phyloP scores from a whole-genome alignment of 2,329 filamentous ascomycete genomes.

The Diaporthe caulivora region DNA sequence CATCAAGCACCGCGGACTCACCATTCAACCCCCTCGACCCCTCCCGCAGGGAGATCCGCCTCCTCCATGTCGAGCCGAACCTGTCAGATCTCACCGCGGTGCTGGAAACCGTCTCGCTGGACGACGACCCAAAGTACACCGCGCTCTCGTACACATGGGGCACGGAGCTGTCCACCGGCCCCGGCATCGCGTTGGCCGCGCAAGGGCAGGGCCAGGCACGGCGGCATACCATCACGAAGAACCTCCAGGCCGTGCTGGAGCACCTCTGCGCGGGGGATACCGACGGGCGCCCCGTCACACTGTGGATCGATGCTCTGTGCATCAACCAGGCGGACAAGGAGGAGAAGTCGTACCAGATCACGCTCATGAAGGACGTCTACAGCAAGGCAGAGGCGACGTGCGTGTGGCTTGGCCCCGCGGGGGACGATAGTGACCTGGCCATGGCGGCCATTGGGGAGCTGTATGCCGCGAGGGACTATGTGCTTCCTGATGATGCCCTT shows the following conservation, averaged over 20 bases:
- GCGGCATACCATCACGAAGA: neutral
- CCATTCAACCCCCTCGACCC: slow-evolving; percentile 16
- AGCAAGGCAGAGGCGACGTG: neutral
- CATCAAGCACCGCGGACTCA: neutral
- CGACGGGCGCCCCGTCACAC: neutral
- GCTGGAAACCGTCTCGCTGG: slow-evolving; percentile 11
- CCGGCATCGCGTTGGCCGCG: neutral
- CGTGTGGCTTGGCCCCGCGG: slow-evolving; percentile 13
- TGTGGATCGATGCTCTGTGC: slow-evolving; percentile 30
- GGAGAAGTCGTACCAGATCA: slow-evolving; percentile 26
- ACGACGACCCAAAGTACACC: neutral
- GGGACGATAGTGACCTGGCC: neutral
- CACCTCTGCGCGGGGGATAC: neutral
- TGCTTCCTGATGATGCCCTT: slow-evolving; percentile 4
- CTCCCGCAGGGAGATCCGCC: slow-evolving; percentile 13
- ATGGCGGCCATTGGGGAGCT: slow-evolving; percentile 1
- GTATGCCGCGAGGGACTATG: neutral
- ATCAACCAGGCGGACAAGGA: slow-evolving; percentile 26
- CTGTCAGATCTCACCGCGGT: neutral
- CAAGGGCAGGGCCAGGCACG: neutral
- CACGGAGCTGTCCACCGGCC: neutral
- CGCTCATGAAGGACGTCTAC: slow-evolving; percentile 28
- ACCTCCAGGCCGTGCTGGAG: slow-evolving; percentile 19
- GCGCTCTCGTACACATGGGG: slow-evolving; percentile 25
- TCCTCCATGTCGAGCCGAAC: slow-evolving; percentile 4